These are phyloP conservation scores for Cladophialophora chaetospira DNA, from an alignment of 2,329 filamentous ascomycete species.

Conservation along the genomic window DNA sequence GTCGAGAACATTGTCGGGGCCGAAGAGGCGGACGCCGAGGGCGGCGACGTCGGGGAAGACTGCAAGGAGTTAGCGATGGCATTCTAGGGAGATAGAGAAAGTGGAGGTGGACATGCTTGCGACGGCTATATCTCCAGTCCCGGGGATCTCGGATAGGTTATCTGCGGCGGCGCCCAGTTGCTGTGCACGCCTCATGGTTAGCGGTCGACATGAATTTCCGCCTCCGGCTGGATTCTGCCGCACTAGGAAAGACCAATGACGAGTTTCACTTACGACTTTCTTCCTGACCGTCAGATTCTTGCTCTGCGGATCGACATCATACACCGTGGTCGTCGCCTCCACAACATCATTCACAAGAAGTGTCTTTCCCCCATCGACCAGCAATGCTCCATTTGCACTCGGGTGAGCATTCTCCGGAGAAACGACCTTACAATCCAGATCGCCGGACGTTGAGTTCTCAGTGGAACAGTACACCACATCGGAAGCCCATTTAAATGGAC, in stretches of 20 bases:
- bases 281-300: conserved; percentile 19
- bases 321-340: conserved; percentile 22
- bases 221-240: not conserved
- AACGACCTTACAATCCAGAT: conserved; percentile 22
- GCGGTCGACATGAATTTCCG: not conserved
- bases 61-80: not conserved
- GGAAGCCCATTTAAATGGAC: conserved; percentile 24
- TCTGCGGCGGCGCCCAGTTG: conserved; percentile 22
- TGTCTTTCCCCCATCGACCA: conserved; percentile 24
- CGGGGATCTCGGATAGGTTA: conserved; percentile 24
- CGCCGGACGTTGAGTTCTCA: not conserved
- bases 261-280: conserved; percentile 16
- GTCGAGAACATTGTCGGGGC: conserved; percentile 12
- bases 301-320: conserved; percentile 21
- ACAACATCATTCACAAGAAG: conserved; percentile 24
- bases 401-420: conserved; percentile 20
- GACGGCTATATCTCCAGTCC: conserved; percentile 22
- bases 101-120: conserved; percentile 8
- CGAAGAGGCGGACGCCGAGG: conserved; percentile 1
- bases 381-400: conserved; percentile 21
- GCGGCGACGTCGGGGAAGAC: conserved; percentile 20
- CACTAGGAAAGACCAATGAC: not conserved
- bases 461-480: conserved; percentile 22
- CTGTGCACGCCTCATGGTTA: conserved; percentile 1
- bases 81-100: not conserved